Percentiles rank a stretch among this genome's conserved stretches.
These are phyloP conservation scores for Drechslerella dactyloides DNA, from an alignment of 2,329 filamentous ascomycete genomes.

Conservation along the genomic window DNA sequence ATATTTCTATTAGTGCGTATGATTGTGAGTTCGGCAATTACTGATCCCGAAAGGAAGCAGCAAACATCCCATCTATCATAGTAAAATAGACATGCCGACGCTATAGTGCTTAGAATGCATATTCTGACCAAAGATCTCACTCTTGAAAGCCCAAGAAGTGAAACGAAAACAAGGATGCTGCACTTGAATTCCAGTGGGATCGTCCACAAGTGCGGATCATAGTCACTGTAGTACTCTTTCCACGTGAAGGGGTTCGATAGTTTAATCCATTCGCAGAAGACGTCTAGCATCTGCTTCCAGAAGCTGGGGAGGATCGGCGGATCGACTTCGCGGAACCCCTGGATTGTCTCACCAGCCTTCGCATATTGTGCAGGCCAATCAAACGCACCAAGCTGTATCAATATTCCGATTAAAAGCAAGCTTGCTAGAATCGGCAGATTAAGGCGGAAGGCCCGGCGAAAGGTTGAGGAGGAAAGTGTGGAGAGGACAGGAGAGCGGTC, in stretches of 20 bases:
- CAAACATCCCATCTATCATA: conserved; percentile 51
- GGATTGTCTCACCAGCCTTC: conserved; percentile 25
- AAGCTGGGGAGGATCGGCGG: conserved; percentile 48
- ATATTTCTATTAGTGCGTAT: conserved; percentile 30
- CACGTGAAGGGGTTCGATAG: conserved; percentile 55
- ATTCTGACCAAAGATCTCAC: conserved; percentile 54
- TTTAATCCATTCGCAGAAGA: conserved; percentile 53
- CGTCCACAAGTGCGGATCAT: conserved; percentile 59
- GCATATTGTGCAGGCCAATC: conserved; percentile 34
- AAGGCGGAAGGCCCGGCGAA: conserved; percentile 56
- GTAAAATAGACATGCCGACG: conserved; percentile 34
- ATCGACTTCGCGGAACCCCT: conserved; percentile 32
- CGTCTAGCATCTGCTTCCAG: conserved; percentile 56
- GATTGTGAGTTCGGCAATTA: conserved; percentile 52
- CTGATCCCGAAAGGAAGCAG: conserved; percentile 51
- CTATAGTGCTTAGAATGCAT: conserved; percentile 34
- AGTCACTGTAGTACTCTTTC: conserved; percentile 56
- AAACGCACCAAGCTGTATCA: conserved; percentile 40
- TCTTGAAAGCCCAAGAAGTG: conserved; percentile 57
- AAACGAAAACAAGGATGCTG: conserved; percentile 57
- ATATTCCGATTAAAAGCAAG: conserved; percentile 23
- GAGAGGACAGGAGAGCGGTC: conserved; percentile 59
- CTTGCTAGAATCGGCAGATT: conserved; percentile 55
- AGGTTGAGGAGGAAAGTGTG: conserved; percentile 57
- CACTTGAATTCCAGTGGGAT: conserved; percentile 58